Evolutionary conservation across 2,329 filamentous ascomycete genomes (phyloP).

Genomic region (Neonectria coccinea): DNA sequence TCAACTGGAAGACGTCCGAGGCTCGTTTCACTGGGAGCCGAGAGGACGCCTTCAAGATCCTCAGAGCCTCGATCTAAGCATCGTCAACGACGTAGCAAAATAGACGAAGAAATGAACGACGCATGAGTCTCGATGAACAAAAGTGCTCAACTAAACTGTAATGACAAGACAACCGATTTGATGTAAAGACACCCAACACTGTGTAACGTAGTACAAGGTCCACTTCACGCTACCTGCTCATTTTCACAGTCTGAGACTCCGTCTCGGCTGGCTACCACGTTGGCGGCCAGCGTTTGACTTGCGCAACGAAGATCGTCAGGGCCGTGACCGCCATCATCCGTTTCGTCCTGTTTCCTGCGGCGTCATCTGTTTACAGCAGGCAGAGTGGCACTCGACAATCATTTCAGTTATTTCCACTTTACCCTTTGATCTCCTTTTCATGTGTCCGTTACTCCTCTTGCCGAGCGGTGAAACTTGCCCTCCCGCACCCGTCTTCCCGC

Average conservation of each 20-base stretch:
- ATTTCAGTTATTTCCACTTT: neutral
- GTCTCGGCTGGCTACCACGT: conserved; percentile 39
- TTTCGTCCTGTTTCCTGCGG: neutral
- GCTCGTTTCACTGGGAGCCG: conserved; percentile 65
- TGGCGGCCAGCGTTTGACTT: conserved; percentile 28
- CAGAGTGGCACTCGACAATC: neutral
- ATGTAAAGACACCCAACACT: neutral
- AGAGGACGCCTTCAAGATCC: conserved; percentile 59
- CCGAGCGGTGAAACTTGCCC: conserved; percentile 9
- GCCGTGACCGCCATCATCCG: neutral
- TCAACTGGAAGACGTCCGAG: conserved; percentile 82
- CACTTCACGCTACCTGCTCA: neutral
- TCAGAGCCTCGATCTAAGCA: conserved; percentile 56
- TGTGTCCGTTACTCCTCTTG: conserved; percentile 6
- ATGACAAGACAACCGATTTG: neutral
- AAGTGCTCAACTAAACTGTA: neutral
- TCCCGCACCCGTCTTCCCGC: conserved; percentile 6
- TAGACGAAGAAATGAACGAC: conserved; percentile 12
- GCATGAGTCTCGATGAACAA: neutral
- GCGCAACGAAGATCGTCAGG: conserved; percentile 30
- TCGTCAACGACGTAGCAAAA: neutral
- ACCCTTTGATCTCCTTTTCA: neutral
- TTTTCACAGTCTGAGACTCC: neutral
- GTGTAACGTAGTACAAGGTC: neutral
- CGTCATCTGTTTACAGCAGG: neutral